Conservation (phyloP, 441 rosid genomes). For the Pelargonium australe region DNA sequence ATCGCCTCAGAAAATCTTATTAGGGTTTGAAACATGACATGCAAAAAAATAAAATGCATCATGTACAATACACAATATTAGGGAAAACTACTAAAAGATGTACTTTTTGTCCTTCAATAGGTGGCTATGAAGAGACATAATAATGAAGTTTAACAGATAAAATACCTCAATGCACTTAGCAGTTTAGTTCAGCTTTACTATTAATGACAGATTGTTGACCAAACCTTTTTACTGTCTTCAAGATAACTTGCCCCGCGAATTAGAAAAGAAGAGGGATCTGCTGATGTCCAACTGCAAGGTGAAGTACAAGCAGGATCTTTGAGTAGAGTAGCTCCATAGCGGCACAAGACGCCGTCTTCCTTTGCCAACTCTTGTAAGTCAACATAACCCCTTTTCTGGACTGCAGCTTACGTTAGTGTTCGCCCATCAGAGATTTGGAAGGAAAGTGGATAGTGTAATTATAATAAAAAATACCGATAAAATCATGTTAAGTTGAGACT, state of each 20-base stretch:
- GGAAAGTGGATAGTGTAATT: constrained; percentile 6
- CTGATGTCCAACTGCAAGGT: constrained; percentile 74
- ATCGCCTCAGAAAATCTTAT: neutral
- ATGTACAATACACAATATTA: neutral
- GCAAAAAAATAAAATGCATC: constrained; percentile 2
- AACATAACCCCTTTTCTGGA: constrained; percentile 85
- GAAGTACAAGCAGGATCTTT: constrained; percentile 53
- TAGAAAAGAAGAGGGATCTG: constrained; percentile 78
- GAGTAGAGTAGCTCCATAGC: constrained; percentile 80
- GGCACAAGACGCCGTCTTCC: constrained; percentile 54
- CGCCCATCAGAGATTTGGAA: constrained; percentile 15
- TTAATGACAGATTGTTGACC: constrained; percentile 14
- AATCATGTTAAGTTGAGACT: constrained; percentile 15
- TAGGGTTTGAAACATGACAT: neutral
- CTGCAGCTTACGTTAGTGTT: constrained; percentile 32
- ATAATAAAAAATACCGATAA: constrained; percentile 10
- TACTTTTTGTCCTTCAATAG: neutral
- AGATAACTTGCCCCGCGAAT: constrained; percentile 84
- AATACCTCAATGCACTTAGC: no score
- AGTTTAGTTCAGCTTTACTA: constrained; percentile 8
- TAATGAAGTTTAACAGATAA: no score
- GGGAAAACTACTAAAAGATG: neutral
- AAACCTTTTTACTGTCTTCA: constrained; percentile 73
- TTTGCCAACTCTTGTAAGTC: constrained; percentile 69
- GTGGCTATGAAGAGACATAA: neutral